Percentiles rank a stretch among this genome's conserved stretches.
Evolutionary conservation across 2,329 filamentous ascomycete genomes (phyloP).

Genomic region (Thermoascus crustaceus): DNA sequence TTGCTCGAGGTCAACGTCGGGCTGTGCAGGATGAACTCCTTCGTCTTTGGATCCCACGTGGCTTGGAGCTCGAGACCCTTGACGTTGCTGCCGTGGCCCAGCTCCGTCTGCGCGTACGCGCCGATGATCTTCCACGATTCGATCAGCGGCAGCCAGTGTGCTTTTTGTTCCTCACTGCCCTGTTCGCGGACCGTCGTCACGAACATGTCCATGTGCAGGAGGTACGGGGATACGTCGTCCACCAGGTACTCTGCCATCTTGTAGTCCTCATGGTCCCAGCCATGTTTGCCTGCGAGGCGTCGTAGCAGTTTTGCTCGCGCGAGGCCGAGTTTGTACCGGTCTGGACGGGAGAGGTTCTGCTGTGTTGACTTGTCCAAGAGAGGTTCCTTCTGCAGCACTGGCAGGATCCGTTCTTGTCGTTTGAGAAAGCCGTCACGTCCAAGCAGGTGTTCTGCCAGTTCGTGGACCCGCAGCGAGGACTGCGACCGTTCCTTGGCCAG

Average conservation of each 20-base stretch:
- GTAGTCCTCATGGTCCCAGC: slow-evolving; percentile 44
- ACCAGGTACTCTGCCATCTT: slow-evolving; percentile 45
- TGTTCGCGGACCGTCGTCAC: slow-evolving; percentile 46
- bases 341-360: slow-evolving; percentile 43
- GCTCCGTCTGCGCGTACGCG: slow-evolving; percentile 45
- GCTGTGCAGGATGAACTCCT: slow-evolving; percentile 45
- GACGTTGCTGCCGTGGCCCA: slow-evolving; percentile 48
- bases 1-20: slow-evolving; percentile 46
- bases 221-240: slow-evolving; percentile 47
- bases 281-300: slow-evolving; percentile 37
- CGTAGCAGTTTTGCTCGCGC: slow-evolving; percentile 45
- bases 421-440: slow-evolving; percentile 41
- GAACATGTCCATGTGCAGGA: slow-evolving; percentile 46
- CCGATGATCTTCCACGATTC: slow-evolving; percentile 44
- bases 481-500: slow-evolving; percentile 38
- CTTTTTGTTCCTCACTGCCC: slow-evolving; percentile 39
- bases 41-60: slow-evolving; percentile 37
- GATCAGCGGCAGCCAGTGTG: slow-evolving; percentile 44
- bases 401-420: slow-evolving; percentile 40
- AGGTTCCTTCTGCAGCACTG: slow-evolving; percentile 39
- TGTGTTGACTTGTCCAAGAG: slow-evolving; percentile 45
- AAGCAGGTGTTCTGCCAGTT: slow-evolving; percentile 41
- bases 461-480: slow-evolving; percentile 37
- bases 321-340: slow-evolving; percentile 46
- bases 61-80: slow-evolving; percentile 43